These are phyloP conservation scores for Gryganskiella cystojenkinii DNA, from an alignment of 192 early-diverging fungal genomes.

Conservation along the genomic window DNA sequence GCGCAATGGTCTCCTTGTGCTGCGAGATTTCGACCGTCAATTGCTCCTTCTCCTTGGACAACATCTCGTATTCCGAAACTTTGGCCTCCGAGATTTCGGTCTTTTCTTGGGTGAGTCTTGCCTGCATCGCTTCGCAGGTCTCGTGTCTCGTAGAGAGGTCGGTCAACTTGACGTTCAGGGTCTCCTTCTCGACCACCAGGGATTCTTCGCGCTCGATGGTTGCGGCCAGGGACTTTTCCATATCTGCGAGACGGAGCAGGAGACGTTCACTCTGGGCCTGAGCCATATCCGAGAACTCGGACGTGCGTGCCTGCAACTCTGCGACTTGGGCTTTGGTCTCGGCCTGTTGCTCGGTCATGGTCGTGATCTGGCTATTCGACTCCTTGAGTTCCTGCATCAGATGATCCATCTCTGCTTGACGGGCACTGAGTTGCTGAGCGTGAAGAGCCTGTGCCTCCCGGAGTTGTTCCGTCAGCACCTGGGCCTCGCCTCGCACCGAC, in stretches of 20 bases:
- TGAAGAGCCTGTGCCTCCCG: constrained; percentile 5
- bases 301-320: constrained; percentile 29
- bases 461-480: constrained; percentile 15
- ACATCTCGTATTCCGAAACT: constrained; percentile 4
- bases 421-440: constrained; percentile 8
- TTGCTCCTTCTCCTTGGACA: constrained; percentile 18
- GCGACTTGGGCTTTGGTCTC: constrained; percentile 25
- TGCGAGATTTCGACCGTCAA: constrained; percentile 1
- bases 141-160: constrained; percentile 6
- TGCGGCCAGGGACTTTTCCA: constrained; percentile 27
- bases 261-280: constrained; percentile 22
- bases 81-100: constrained; percentile 15
- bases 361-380: constrained; percentile 38
- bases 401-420: constrained; percentile 38
- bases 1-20: neutral
- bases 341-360: constrained; percentile 27
- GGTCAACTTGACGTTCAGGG: constrained; percentile 13
- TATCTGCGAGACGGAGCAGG: constrained; percentile 39
- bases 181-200: constrained; percentile 35
- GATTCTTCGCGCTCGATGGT: constrained; percentile 22
- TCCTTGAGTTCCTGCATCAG: constrained; percentile 43
- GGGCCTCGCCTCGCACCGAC: constrained; percentile 1
- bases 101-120: constrained; percentile 19
- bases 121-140: neutral
- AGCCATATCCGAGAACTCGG: constrained; percentile 35